Base-by-base conservation (phyloP, 257 asterid genomes). In the Capsicum chinense region DNA sequence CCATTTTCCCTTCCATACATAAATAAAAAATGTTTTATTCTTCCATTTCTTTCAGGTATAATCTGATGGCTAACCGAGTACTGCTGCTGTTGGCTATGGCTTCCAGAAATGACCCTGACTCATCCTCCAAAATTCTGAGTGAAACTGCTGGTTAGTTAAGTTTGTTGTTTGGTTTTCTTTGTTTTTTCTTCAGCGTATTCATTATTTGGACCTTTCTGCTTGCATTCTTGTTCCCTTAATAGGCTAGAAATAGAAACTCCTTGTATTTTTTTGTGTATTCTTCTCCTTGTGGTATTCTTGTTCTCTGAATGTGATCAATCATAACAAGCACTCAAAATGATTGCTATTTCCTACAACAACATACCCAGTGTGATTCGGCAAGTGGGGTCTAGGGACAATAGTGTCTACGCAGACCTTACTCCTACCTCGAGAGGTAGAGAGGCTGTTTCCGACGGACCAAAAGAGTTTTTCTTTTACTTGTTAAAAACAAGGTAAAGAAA, bases 31-130 rank as follows among this genome's bases (percentile, higher is more conserved):
- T 57, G 33, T 39, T 79, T 68, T 79, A 79, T 80, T 89, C 56
- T 44, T 73, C 12, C 56, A 79, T 83, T 57, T 84, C 84, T 89
- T 91, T 84, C 94, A 97, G 99, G 98, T 97, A 97, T 85, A 95
- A 97, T 89, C 88, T 97, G 88, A 97, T 97, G 99, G 97, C 99
- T 89, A 97, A 97, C 76, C 93, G 99, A 86, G 95, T 95, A 87
- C 93, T 97, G 81, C 92, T 97, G 76, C 90, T 97, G 91, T 91
- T 97, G 92, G 97, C 99, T 82, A 91, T 93, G 96, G 91, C 98
- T 80, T 93, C 98, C 80, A 90, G 94, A 88, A 91, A 87, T 86
- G 93, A 93, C 69, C 95, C 97, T 73, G 89, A 89, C 88, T 90
- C 90, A 84, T 90, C 97, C 70, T 68, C 90, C 56, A 85, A 93